A percentile compares a stretch with the other conserved stretches of the same genome.
These are phyloP conservation scores for Aspergillus chevalieri DNA, from an alignment of 2,329 filamentous ascomycete genomes.

Conservation along the genomic window DNA sequence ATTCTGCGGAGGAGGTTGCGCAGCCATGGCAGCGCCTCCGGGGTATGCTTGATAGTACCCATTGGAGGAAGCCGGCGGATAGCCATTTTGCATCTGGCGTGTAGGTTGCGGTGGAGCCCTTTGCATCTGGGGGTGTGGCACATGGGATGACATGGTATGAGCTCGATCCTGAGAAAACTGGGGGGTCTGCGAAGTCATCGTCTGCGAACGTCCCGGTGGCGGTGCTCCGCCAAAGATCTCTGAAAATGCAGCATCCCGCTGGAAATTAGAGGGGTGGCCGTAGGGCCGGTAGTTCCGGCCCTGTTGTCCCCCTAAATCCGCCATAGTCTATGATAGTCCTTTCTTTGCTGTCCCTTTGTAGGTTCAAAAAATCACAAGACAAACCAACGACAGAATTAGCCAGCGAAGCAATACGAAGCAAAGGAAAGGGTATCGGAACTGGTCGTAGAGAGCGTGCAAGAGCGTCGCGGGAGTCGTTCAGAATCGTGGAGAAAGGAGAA, in stretches of 20 bases:
- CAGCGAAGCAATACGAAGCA: background rate
- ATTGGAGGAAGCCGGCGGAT: slow-evolving; percentile 33
- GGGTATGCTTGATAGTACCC: slow-evolving; percentile 38
- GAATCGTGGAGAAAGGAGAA: slow-evolving; percentile 25
- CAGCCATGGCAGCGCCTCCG: slow-evolving; percentile 26
- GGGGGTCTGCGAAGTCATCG: slow-evolving; percentile 76
- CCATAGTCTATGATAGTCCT: slow-evolving; percentile 41
- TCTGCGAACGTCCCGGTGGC: slow-evolving; percentile 83
- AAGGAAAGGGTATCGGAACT: slow-evolving; percentile 17
- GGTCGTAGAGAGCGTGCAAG: slow-evolving; percentile 29
- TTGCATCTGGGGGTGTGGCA: slow-evolving; percentile 39
- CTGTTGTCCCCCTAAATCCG: slow-evolving; percentile 59
- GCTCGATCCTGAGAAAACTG: slow-evolving; percentile 63
- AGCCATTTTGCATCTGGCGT: slow-evolving; percentile 42
- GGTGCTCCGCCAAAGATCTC: slow-evolving; percentile 90
- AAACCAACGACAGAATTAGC: slow-evolving; percentile 1
- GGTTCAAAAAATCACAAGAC: background rate
- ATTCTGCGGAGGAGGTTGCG: slow-evolving; percentile 52
- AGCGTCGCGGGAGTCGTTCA: slow-evolving; percentile 28
- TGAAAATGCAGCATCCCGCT: slow-evolving; percentile 90
- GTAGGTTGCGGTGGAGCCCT: slow-evolving; percentile 36
- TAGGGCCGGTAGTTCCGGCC: slow-evolving; percentile 55
- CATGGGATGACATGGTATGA: slow-evolving; percentile 65
- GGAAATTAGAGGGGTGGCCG: slow-evolving; percentile 50
- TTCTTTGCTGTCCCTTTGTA: slow-evolving; percentile 1